phyloP scores from a whole-genome alignment of 305 asterid species.

The Striga hermonthica region DNA sequence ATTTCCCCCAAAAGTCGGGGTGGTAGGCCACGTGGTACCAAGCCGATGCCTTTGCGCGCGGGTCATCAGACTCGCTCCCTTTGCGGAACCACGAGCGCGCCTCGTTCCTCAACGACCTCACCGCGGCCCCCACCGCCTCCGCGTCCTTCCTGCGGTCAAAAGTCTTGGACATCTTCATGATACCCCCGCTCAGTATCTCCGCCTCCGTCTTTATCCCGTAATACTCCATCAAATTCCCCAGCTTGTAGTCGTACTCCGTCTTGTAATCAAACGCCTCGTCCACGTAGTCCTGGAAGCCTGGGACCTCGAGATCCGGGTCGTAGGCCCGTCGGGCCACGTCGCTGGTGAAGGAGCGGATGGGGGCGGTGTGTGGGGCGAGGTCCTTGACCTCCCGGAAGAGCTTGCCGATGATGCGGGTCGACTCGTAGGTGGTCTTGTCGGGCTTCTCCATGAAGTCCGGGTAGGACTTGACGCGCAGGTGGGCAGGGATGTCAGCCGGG shows the following conservation, averaged over 20 bases:
- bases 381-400: conserved; percentile 69
- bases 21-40: conserved; percentile 90
- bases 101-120: conserved; percentile 71
- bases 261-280: conserved; percentile 67
- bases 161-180: conserved; percentile 64
- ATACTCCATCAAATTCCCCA: conserved; percentile 84
- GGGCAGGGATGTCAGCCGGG: conserved; percentile 77
- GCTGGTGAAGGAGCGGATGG: conserved; percentile 47
- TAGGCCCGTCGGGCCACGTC: conserved; percentile 59
- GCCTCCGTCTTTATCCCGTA: conserved; percentile 85
- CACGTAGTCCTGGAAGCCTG: conserved; percentile 57
- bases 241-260: conserved; percentile 64
- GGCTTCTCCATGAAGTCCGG: conserved; percentile 97
- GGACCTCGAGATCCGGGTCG: conserved; percentile 61
- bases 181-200: conserved; percentile 71
- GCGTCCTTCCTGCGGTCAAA: conserved; percentile 78
- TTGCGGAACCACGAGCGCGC: conserved; percentile 69
- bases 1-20: conserved; percentile 62
- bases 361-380: conserved; percentile 41
- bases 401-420: conserved; percentile 66
- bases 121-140: conserved; percentile 62
- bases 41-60: conserved; percentile 82
- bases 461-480: conserved; percentile 67
- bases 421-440: conserved; percentile 57
- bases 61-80: conserved; percentile 45